Evolutionary conservation across 371 early-diverging fungal species (phyloP), one percentile per base, ranked within the genome.

Genomic region (Rhizopus arrhizus): DNA sequence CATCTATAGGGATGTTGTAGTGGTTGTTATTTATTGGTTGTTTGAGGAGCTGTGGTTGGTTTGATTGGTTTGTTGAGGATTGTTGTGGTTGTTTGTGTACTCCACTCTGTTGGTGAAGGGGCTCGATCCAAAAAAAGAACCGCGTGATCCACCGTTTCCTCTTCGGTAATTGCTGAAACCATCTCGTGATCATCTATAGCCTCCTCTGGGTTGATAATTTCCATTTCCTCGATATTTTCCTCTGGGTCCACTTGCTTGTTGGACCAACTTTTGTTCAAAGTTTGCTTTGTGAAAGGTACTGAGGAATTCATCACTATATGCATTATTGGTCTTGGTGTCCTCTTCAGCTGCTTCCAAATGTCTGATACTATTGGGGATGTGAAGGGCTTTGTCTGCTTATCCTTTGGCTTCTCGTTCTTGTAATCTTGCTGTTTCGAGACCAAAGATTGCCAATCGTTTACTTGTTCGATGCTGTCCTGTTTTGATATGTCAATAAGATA

Each of bases 1-100:
- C 59, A 43, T 59, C 59, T 33, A 12, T 28, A 5, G 59, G 59
- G 4, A 59, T 50, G 7, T n/a, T 51, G 43, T 59, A 59, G 41
- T 58, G 3, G 22, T 31, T 43, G 38, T 3, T n/a, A 6, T 15
- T 53, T 53, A 40, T 40, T 53, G 53, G 58, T 8, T 9, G 60
- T 32, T 56, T 5, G 36, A 36, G 36, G 36, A 6, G 36, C 10
- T 58, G 50, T n/a, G 9, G 50, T 40, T 49, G 42, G 22, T n/a
- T 13, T 32, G 9, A 40, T 28, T 40, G 58, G 10, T 34, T 53
- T 16, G 66, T 45, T 50, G 52, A 41, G 5, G 4, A 53, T 31
- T 40, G 54, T 49, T 57, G 53, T 22, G 41, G 53, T 33, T 53
- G 31, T 3, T 8, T 4, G 22, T 36, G 36, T 7, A 10, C 41